Base-by-base conservation (phyloP, 75 land plant genomes). In the Ceratopteris richardii region DNA sequence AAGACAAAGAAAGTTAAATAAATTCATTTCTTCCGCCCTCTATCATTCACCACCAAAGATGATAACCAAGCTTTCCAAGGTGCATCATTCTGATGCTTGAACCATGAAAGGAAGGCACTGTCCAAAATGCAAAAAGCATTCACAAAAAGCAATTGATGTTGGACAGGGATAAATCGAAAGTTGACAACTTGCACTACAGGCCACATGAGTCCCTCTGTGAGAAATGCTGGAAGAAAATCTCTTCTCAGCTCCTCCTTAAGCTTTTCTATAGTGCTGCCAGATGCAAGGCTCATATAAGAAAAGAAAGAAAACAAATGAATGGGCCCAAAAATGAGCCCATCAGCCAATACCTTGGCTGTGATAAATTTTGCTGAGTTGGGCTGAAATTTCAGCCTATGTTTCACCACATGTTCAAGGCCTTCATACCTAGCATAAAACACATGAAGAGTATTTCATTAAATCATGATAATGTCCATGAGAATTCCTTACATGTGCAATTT, bases 51-150 rank as follows among this genome's bases (percentile, higher is more conserved):
- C 9, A 70, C 44, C 18, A 76, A 57, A 39, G 84, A 77, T 25
- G 54, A 67, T 36, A 92, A 76, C 73, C 82, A 73, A 43, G 69
- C 60, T 68, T 95, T 95, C 99, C 99, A 95, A 25, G 88, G 56
- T 41, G 99, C 99, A 75, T 95, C 91, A 19, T 87, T 72, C 61
- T 95, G 96, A 60, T 95, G 86, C 73, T 95, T 95, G 46, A 90
- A 41, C 99, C 99, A 95, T 3, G 99, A 95, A 57, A 95, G 66
- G 47, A 95, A 90, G 41, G 81, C 75, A 67, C 96, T 95, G 65
- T 95, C 99, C 39, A 90, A 47, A 73, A 95, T 69, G 64, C 99
- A 90, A 73, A 95, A 95, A 31, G 77, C 36, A 57, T 95, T 95
- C 21, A 86, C 99, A 58, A 76, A 86, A 7, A 95, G 81, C 28